Evolutionary conservation across 257 asterid species (phyloP), one percentile per base, ranked within the genome.

Genomic region (Solanum appendiculatum): DNA sequence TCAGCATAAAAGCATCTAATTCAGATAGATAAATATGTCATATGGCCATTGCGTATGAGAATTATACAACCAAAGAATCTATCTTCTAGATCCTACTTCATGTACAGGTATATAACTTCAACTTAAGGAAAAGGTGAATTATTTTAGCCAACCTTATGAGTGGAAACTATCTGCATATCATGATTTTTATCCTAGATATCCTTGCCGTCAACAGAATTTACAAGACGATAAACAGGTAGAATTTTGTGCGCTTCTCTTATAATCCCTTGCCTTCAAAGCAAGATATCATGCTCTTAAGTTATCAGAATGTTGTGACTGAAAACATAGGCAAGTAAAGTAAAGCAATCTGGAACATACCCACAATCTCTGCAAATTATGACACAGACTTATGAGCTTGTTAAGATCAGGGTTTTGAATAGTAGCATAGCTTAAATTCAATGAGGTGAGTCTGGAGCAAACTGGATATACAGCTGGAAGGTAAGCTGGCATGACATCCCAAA

Each of bases 381-480:
- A 87, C 54, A 63, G 90, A 58, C 87, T 87, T 23, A 82, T 72
- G 48, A 86, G 88, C n/a, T 73, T 84, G 66, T 44, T 12, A 69
- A 87, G 85, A 66, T 88, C 87, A 25, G 89, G 78, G 74, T 87
- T 81, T 78, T 88, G 88, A 33, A 92, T 82, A 14, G 88, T 85
- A 5, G 94, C 92, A 84, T 90, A 90, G 86, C 93, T 93, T 27
- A 93, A 88, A 87, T 91, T 92, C 84, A 93, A 89, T 64, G 90
- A 88, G 39, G 95, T 91, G 75, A 93, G 86, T 44, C 95, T 86
- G 1, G 90, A 63, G 91, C 96, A 93, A 77, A 88, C 92, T 21
- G 92, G 87, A 92, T 93, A 91, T 89, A 93, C 86, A 54, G 95
- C 93, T 7, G 95, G 94, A 87, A 93, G 93, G 88, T 91, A 91